These are phyloP conservation scores for Euphorbia tirucalli DNA, from an alignment of 345 rosid genomes.

Conservation along the genomic window DNA sequence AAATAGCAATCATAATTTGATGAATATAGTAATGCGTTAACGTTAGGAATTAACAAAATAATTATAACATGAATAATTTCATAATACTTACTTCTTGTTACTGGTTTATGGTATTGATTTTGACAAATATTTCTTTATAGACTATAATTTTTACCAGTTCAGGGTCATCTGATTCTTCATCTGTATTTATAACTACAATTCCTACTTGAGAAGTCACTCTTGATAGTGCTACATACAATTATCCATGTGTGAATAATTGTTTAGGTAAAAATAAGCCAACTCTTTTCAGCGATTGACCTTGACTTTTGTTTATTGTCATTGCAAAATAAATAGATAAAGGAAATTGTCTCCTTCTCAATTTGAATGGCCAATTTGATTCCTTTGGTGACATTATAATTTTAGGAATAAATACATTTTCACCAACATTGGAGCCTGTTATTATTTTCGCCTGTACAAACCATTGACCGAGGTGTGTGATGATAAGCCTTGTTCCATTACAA, in stretches of 20 bases:
- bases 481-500: slow-evolving; percentile 13
- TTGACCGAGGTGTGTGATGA: not conserved
- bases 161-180: too few relatives aligned
- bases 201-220: not conserved
- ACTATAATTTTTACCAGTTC: too few relatives aligned
- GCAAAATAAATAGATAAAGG: not conserved
- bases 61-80: too few relatives aligned
- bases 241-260: not conserved
- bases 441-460: not conserved
- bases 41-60: too few relatives aligned
- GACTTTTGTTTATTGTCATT: not conserved
- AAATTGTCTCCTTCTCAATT: not conserved
- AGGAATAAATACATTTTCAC: not conserved
- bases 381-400: not conserved
- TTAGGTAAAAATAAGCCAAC: not conserved
- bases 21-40: too few relatives aligned
- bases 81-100: too few relatives aligned
- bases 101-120: too few relatives aligned
- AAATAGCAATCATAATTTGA: too few relatives aligned
- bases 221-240: not conserved
- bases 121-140: too few relatives aligned
- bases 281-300: too few relatives aligned
- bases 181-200: not conserved
- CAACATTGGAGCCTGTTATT: not conserved
- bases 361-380: not conserved